Evolutionary conservation across 2,329 filamentous ascomycete species (phyloP).

Genomic region (Fusarium nanum): DNA sequence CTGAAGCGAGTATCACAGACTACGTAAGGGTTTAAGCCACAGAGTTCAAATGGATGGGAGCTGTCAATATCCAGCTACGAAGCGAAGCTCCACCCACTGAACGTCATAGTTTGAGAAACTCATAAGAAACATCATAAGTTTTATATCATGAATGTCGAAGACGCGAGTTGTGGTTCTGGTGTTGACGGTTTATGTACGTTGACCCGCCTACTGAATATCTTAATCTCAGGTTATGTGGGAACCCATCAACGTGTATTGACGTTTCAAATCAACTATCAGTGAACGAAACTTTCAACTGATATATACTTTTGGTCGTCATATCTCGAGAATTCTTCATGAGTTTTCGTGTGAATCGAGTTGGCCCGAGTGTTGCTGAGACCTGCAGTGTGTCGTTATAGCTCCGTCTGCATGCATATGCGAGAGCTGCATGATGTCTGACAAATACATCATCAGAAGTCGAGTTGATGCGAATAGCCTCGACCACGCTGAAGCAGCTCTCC

Average conservation of each 20-base stretch:
- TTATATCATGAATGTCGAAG: neutral
- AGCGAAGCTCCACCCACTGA: constrained; percentile 21
- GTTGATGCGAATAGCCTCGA: constrained; percentile 12
- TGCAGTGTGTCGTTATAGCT: constrained; percentile 14
- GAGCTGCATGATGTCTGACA: constrained; percentile 8
- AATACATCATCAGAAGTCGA: constrained; percentile 15
- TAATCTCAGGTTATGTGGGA: neutral
- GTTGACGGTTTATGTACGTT: neutral
- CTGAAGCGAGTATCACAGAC: constrained; percentile 18
- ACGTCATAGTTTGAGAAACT: constrained; percentile 22
- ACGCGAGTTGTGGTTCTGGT: too few species aligned
- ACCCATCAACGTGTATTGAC: neutral
- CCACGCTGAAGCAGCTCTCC: neutral
- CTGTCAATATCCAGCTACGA: constrained; percentile 19
- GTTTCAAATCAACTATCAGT: neutral
- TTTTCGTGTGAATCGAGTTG: neutral
- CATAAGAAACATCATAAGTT: neutral
- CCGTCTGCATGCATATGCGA: constrained; percentile 21
- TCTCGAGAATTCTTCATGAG: neutral
- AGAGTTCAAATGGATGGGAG: constrained; percentile 17
- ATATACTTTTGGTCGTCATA: neutral
- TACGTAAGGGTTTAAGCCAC: constrained; percentile 39
- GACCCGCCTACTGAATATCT: neutral
- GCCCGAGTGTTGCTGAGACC: neutral
- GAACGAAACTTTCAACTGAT: neutral